Evolutionary conservation across 768 basidiomycete species (phyloP).

Genomic region (Leccinum truebloodii): DNA sequence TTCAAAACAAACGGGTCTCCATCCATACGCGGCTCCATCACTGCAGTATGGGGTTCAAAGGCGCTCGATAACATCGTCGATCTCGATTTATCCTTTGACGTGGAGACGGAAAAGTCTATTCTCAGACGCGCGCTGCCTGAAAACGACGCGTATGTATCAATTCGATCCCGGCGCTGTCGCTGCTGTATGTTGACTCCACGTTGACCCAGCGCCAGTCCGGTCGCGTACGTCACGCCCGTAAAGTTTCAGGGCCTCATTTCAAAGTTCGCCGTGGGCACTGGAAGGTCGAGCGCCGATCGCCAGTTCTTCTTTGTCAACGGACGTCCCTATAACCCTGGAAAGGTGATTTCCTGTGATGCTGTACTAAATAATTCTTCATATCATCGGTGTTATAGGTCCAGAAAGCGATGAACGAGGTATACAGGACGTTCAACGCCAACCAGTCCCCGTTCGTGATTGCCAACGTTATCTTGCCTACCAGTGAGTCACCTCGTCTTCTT

Average conservation of each 20-base stretch:
- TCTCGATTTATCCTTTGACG: slow-evolving; percentile 67
- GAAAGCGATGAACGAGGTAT: slow-evolving; percentile 91
- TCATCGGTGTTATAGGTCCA: slow-evolving; percentile 54
- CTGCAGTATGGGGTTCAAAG: slow-evolving; percentile 84
- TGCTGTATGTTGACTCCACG: slow-evolving; percentile 1
- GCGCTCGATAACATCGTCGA: slow-evolving; percentile 73
- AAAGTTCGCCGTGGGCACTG: slow-evolving; percentile 72
- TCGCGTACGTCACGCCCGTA: slow-evolving; percentile 39
- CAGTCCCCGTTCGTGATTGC: slow-evolving; percentile 85
- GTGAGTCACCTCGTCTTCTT: slow-evolving; percentile 41
- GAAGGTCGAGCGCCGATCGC: slow-evolving; percentile 76
- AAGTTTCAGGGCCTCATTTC: slow-evolving; percentile 80
- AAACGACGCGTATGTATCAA: slow-evolving; percentile 23
- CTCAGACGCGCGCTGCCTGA: slow-evolving; percentile 22
- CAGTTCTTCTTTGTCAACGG: slow-evolving; percentile 96
- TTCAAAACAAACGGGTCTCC: slow-evolving; percentile 71
- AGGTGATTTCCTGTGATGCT: slow-evolving; percentile 44
- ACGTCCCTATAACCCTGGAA: slow-evolving; percentile 77
- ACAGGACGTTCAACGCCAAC: slow-evolving; percentile 72
- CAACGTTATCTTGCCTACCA: slow-evolving; percentile 78
- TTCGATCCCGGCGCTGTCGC: background rate
- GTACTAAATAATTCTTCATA: background rate
- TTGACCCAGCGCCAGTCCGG: slow-evolving; percentile 13
- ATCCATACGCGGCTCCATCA: slow-evolving; percentile 61
- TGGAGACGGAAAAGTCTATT: slow-evolving; percentile 58